Evolutionary conservation across 805 yeast genomes (phyloP).

Genomic region (Yamadazyma ubonensis): DNA sequence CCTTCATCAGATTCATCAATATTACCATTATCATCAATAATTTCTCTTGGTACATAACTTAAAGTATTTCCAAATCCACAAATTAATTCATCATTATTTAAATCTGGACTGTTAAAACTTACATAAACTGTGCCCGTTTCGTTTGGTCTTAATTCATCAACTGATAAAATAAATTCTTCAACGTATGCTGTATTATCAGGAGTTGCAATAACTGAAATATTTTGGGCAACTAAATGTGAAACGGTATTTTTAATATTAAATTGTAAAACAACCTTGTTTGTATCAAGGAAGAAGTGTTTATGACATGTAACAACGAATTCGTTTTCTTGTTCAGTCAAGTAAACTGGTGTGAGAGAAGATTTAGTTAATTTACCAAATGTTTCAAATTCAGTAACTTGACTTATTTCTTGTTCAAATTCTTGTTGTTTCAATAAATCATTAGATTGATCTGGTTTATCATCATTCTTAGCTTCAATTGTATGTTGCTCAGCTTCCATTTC

Average conservation of each 20-base stretch:
- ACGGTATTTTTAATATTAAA: conserved; percentile 83
- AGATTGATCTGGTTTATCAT: conserved; percentile 19
- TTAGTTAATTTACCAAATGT: conserved; percentile 74
- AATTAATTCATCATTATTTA: conserved; percentile 36
- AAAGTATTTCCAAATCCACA: conserved; percentile 63
- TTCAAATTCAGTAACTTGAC: conserved; percentile 69
- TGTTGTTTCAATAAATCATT: conserved; percentile 49
- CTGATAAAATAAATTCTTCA: conserved; percentile 74
- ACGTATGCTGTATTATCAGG: conserved; percentile 56
- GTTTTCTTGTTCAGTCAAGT: conserved; percentile 87
- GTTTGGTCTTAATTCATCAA: conserved; percentile 70
- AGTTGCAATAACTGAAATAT: conserved; percentile 68
- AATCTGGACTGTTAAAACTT: conserved; percentile 61
- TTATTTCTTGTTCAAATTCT: conserved; percentile 67
- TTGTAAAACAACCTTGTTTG: conserved; percentile 73
- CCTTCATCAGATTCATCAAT: conserved; percentile 73
- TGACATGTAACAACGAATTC: conserved; percentile 86
- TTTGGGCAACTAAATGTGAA: conserved; percentile 70
- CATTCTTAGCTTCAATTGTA: conserved; percentile 5
- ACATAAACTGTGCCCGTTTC: conserved; percentile 75
- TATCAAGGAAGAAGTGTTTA: conserved; percentile 72
- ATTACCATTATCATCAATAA: conserved; percentile 61
- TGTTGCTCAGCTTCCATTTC: conserved; percentile 16
- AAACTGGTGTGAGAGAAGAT: conserved; percentile 56
- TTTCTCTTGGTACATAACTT: conserved; percentile 74